These are phyloP conservation scores for Mycena crocata DNA, from an alignment of 768 basidiomycete species.

Conservation along the genomic window DNA sequence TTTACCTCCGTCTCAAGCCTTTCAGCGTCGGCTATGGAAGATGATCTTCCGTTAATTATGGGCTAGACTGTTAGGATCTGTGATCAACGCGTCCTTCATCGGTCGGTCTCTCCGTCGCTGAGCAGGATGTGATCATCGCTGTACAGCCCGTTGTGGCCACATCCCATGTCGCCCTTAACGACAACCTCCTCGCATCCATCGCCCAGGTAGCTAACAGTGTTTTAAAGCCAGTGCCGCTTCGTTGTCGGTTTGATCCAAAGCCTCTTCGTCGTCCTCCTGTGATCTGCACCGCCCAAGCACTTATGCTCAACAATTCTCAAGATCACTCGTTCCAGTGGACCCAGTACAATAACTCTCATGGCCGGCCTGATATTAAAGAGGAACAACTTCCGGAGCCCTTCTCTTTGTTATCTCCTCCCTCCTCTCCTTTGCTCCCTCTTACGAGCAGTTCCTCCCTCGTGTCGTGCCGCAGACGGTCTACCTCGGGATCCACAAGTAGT, in stretches of 20 bases:
- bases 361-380: slow-evolving; percentile 56
- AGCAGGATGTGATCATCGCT: slow-evolving; percentile 37
- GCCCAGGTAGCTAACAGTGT: slow-evolving; percentile 41
- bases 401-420: slow-evolving; percentile 51
- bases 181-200: slow-evolving; percentile 40
- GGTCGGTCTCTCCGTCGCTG: slow-evolving; percentile 13
- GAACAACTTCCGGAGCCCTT: slow-evolving; percentile 51
- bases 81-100: slow-evolving; percentile 28
- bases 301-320: slow-evolving; percentile 48
- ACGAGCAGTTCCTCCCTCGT: slow-evolving; percentile 36
- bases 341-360: slow-evolving; percentile 32
- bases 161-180: slow-evolving; percentile 14
- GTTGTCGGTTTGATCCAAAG: slow-evolving; percentile 38
- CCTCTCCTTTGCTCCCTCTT: slow-evolving; percentile 33
- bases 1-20: neutral
- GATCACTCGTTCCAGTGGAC: slow-evolving; percentile 45
- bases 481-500: slow-evolving; percentile 47
- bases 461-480: slow-evolving; percentile 45
- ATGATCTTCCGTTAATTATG: slow-evolving; percentile 25
- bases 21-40: neutral
- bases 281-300: slow-evolving; percentile 59
- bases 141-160: slow-evolving; percentile 51
- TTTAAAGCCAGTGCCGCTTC: slow-evolving; percentile 36
- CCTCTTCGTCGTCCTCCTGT: slow-evolving; percentile 34
- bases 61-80: slow-evolving; percentile 22